These are phyloP conservation scores for Zygoascus meyerae DNA, from an alignment of 1,139 yeast species.

Conservation along the genomic window DNA sequence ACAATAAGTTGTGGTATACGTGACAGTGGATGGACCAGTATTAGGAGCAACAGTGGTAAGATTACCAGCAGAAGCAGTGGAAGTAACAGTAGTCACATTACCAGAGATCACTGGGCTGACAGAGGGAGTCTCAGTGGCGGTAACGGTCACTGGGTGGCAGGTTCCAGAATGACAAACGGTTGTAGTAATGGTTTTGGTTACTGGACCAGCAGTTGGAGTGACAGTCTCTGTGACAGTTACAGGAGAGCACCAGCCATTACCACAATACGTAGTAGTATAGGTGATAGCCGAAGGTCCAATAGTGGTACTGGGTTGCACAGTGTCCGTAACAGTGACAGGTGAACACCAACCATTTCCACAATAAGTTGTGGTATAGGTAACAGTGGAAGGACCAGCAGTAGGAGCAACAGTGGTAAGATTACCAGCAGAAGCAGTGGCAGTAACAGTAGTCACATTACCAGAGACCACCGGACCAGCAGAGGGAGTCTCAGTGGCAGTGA, in stretches of 20 bases:
- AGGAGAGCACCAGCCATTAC: not conserved
- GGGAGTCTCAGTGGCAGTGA: slow-evolving; percentile 4
- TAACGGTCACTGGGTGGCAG: not conserved
- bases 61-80: not conserved
- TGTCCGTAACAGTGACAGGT: slow-evolving; percentile 10
- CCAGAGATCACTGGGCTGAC: not conserved
- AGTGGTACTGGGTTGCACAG: slow-evolving; percentile 9
- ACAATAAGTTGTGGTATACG: not conserved
- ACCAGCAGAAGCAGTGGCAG: slow-evolving; percentile 14
- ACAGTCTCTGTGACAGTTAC: slow-evolving; percentile 12
- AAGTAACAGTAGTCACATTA: not conserved
- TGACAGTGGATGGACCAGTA: not conserved
- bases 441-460: slow-evolving; percentile 4
- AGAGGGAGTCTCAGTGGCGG: slow-evolving; percentile 5
- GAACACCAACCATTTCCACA: not conserved
- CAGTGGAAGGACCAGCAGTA: slow-evolving; percentile 19
- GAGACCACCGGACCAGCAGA: not conserved
- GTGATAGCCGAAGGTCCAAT: slow-evolving; percentile 11
- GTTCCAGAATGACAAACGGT: not conserved
- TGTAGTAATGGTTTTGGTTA: slow-evolving; percentile 10
- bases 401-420: slow-evolving; percentile 15
- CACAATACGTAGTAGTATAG: slow-evolving; percentile 12
- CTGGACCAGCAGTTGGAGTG: slow-evolving; percentile 6
- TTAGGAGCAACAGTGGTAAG: not conserved
- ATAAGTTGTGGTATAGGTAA: slow-evolving; percentile 16